A percentile compares a stretch with the other conserved stretches of the same genome.
Evolutionary conservation across 2,329 filamentous ascomycete genomes (phyloP).

Genomic region (Kalmusia sp.): DNA sequence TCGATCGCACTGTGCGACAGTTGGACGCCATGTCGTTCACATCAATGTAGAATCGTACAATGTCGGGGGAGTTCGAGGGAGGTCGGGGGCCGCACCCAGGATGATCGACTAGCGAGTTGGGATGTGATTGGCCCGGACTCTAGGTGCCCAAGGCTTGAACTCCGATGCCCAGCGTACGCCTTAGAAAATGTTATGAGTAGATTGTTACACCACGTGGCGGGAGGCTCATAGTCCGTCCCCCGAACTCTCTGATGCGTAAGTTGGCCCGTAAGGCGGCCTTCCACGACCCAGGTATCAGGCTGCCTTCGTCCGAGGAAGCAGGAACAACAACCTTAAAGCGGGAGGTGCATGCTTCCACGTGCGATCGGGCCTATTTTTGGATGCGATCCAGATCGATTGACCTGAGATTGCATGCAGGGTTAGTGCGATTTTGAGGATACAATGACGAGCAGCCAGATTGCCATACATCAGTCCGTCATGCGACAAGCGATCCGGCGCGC

Average conservation of each 20-base stretch:
- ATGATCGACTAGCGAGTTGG: conserved; percentile 1
- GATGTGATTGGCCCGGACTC: conserved; percentile 4
- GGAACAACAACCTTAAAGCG: background rate
- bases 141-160: background rate
- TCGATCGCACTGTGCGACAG: background rate
- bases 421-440: too few relatives aligned
- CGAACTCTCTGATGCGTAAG: background rate
- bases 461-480: background rate
- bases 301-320: background rate
- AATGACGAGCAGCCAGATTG: too few relatives aligned
- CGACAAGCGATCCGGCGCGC: background rate
- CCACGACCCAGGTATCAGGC: background rate
- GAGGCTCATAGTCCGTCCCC: conserved; percentile 1
- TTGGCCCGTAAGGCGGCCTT: background rate
- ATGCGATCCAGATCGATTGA: background rate
- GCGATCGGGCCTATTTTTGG: background rate
- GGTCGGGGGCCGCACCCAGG: background rate
- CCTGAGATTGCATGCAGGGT: too few relatives aligned
- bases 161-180: background rate
- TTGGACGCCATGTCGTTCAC: conserved; percentile 3
- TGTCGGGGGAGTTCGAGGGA: background rate
- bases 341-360: background rate
- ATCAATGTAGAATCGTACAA: background rate
- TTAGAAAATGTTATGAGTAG: background rate
- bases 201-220: conserved; percentile 2